Conservation (phyloP, 352 stramenopile genomes). For the Saprolegnia diclina region DNA sequence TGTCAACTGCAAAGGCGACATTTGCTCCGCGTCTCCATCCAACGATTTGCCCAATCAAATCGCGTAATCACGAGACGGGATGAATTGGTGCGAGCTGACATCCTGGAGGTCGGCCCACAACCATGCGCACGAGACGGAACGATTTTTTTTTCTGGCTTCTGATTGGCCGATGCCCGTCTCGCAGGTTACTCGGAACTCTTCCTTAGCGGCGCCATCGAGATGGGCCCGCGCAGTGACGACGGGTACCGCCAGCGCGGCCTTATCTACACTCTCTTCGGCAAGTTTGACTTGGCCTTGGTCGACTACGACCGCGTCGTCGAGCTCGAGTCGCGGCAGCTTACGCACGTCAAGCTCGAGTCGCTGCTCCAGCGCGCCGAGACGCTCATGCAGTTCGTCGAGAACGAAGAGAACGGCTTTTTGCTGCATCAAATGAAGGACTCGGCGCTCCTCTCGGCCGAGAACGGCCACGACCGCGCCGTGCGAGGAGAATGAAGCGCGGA, state of each 20-base stretch:
- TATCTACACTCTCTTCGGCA: conserved; percentile 46
- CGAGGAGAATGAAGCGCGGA: conserved; percentile 32
- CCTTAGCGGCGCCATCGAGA: conserved; percentile 51
- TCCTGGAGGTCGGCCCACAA: no score
- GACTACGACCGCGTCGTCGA: conserved; percentile 62
- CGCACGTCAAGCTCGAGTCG: conserved; percentile 40
- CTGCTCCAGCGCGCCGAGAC: conserved; percentile 54
- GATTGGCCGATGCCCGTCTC: no score
- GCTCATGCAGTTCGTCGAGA: conserved; percentile 43
- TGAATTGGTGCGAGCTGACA: no score
- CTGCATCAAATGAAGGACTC: conserved; percentile 30
- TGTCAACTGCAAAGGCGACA: no score
- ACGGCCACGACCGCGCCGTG: conserved; percentile 28
- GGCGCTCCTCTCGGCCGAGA: conserved; percentile 20
- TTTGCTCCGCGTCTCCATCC: no score
- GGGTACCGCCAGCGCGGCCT: conserved; percentile 57
- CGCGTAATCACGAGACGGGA: no score
- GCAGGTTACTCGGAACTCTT: no score
- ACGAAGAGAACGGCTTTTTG: conserved; percentile 35
- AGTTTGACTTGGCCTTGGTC: conserved; percentile 42
- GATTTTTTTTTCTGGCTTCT: no score
- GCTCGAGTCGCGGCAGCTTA: conserved; percentile 33
- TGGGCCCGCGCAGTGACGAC: conserved; percentile 54
- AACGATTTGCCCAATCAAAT: no score
- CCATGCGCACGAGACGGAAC: no score